Conservation (phyloP, 805 yeast genomes). For the Barnettozyma sucrosica region DNA sequence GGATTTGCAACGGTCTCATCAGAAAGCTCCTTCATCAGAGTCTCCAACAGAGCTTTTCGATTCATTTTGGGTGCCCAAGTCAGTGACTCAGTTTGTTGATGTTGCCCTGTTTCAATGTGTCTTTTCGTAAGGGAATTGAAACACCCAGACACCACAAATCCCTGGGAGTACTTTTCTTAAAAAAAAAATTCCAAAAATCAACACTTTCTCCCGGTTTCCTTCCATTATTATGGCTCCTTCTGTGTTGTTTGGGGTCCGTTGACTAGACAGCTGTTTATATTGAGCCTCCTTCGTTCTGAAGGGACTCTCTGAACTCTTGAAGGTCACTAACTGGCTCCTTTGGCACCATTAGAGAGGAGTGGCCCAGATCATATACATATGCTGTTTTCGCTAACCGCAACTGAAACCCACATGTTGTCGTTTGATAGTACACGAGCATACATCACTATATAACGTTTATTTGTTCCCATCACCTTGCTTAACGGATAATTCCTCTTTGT, state of each 20-base stretch:
- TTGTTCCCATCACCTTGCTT: conserved; percentile 3
- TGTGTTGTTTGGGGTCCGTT: not conserved
- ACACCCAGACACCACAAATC: not conserved
- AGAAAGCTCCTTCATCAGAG: not conserved
- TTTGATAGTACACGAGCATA: conserved; percentile 30
- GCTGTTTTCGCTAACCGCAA: conserved; percentile 32
- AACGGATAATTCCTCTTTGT: conserved; percentile 5
- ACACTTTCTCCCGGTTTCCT: not conserved
- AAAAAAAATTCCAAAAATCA: too few species aligned
- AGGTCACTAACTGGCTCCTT: conserved; percentile 1
- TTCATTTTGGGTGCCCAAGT: not conserved
- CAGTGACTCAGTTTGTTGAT: not conserved
- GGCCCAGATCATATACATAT: conserved; percentile 5
- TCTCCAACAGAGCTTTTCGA: not conserved
- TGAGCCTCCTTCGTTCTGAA: conserved; percentile 4
- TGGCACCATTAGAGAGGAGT: conserved; percentile 10
- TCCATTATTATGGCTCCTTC: not conserved
- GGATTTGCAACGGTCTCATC: conserved; percentile 4
- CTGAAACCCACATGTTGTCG: conserved; percentile 28
- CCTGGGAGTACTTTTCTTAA: too few species aligned
- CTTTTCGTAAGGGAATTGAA: not conserved
- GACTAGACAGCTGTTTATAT: not conserved
- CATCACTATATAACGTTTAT: conserved; percentile 11
- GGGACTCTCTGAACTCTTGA: not conserved
- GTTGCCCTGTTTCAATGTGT: not conserved